These are phyloP conservation scores for Colletotrichum navitas DNA, from an alignment of 2,329 filamentous ascomycete species.

Conservation along the genomic window DNA sequence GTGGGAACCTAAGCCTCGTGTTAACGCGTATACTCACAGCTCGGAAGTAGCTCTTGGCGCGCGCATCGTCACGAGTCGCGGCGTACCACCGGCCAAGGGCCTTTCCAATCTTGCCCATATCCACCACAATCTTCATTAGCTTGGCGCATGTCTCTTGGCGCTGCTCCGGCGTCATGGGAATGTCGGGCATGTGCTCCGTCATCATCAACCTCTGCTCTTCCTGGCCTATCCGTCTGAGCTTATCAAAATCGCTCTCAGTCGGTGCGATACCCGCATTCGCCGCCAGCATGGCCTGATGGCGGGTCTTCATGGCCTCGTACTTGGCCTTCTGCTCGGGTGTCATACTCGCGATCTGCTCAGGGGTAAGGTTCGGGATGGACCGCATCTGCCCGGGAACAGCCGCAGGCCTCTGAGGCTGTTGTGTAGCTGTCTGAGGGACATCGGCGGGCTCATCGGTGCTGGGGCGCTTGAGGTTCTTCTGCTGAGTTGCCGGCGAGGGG, in stretches of 20 bases:
- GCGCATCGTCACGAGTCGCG: conserved; percentile 61
- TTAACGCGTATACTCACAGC: conserved; percentile 56
- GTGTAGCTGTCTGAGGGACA: conserved; percentile 42
- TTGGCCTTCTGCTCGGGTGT: conserved; percentile 60
- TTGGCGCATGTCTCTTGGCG: conserved; percentile 59
- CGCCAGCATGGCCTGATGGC: conserved; percentile 40
- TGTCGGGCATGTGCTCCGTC: conserved; percentile 58
- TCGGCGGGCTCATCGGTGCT: conserved; percentile 58
- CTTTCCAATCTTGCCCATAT: conserved; percentile 60
- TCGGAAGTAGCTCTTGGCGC: conserved; percentile 66
- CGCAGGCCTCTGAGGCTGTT: conserved; percentile 40
- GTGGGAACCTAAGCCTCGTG: conserved; percentile 34
- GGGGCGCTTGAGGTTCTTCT: conserved; percentile 65
- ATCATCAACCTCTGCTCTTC: conserved; percentile 57
- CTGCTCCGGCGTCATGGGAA: conserved; percentile 61
- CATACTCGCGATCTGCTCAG: conserved; percentile 57
- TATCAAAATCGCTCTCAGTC: conserved; percentile 43
- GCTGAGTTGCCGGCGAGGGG: conserved; percentile 53
- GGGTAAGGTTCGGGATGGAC: conserved; percentile 47
- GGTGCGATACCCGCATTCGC: conserved; percentile 15
- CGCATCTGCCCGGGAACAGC: conserved; percentile 20
- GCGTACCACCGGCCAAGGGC: conserved; percentile 62
- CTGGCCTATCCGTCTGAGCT: conserved; percentile 52
- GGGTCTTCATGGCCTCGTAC: conserved; percentile 55
- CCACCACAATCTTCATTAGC: conserved; percentile 55